Evolutionary conservation across 306 rosid species (phyloP).

Genomic region (Astragalus glycyphyllos): DNA sequence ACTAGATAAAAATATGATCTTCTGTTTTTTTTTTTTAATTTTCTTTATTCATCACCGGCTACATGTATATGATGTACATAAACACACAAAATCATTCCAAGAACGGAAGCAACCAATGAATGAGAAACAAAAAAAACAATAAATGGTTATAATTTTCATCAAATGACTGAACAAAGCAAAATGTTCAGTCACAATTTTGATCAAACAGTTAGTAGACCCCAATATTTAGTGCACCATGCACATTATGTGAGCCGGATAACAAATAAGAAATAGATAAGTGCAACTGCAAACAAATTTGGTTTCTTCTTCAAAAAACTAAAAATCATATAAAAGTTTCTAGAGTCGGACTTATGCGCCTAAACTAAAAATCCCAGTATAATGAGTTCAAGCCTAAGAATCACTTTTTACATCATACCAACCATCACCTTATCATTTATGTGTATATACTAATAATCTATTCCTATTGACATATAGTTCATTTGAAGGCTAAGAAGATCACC

Average conservation of each 20-base stretch:
- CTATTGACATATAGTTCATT: too few relatives aligned
- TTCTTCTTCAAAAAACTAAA: background rate
- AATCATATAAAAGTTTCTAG: background rate
- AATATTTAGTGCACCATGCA: too few relatives aligned
- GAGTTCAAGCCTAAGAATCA: too few relatives aligned
- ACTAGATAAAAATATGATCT: constrained; percentile 20
- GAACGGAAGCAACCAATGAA: constrained; percentile 13
- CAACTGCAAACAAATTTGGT: background rate
- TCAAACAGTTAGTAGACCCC: constrained; percentile 43
- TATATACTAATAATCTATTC: too few relatives aligned
- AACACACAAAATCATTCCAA: constrained; percentile 31
- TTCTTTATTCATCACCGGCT: constrained; percentile 14
- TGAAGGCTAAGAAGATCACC: too few relatives aligned
- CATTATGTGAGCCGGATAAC: too few relatives aligned
- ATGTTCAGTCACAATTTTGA: constrained; percentile 41
- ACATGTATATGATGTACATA: constrained; percentile 47
- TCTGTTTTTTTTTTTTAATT: constrained; percentile 1
- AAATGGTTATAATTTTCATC: constrained; percentile 28
- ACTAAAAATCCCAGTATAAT: too few relatives aligned
- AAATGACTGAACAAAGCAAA: too few relatives aligned
- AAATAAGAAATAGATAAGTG: background rate
- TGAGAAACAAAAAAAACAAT: constrained; percentile 28
- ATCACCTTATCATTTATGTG: too few relatives aligned
- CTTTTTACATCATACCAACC: too few relatives aligned
- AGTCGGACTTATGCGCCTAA: background rate